Evolutionary conservation across 805 yeast genomes (phyloP), one percentile per base, ranked within the genome.

Genomic region (Brettanomyces bruxellensis): DNA sequence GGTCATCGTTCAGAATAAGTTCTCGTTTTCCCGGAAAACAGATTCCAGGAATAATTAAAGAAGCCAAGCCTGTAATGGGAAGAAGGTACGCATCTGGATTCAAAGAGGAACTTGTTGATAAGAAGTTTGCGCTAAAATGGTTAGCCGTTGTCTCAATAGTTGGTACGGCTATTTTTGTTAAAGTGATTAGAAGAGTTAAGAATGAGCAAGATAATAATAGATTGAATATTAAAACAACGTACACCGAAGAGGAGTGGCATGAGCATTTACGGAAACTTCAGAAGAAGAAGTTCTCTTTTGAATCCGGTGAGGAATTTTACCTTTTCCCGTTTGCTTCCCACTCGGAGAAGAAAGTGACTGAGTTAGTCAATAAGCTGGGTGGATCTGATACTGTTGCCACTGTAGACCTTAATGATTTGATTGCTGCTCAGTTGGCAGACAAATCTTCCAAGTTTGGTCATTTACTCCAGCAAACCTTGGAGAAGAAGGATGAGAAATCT

Each of bases 391-490:
- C 43, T 23, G 58, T 69, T 14, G 69, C 69, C 37, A 60, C 74
- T 25, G 64, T 83, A 14, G 79, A 81, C 49, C 78, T 87, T 6
- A 59, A 58, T 32, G 64, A 66, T 4, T 66, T 82, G 44, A 64
- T 81, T 5, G 69, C 69, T 34, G 52, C 58, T 9, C 82, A 78
- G 53, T 66, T 74, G 44, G 69, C 71, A 45, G 45, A 46, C 12
- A 68, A 70, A 13, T 52, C 63, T 4, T 73, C 76, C 22, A 69
- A 65, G 48, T 84, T 72, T 57, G 70, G 78, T 37, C 73, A 72
- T 28, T 62, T 84, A 28, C 62, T 84, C 51, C 75, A 71, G 43
- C 78, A 76, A 18, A 51, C 67, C 3, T 46, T 58, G 38, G 62
- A 58, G 4, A 45, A 45, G 3, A 49, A 53, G 30, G 64, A 65